A percentile compares a stretch with the other conserved stretches of the same genome.
Conservation (phyloP, 768 basidiomycete genomes). For the Hygrocybe punicea region DNA sequence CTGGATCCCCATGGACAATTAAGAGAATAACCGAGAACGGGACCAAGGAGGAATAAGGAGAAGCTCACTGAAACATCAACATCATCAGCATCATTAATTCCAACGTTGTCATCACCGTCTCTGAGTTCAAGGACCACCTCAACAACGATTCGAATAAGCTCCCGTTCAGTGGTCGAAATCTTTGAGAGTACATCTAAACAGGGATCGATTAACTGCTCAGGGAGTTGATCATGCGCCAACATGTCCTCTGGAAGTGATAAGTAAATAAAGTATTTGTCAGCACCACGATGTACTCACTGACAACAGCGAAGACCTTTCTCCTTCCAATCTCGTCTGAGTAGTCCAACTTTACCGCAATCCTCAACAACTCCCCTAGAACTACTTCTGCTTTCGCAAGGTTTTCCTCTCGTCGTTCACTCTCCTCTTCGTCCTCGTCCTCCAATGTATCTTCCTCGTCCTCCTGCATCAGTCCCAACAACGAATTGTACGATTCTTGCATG, state of each 20-base stretch:
- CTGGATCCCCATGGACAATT: too few relatives aligned
- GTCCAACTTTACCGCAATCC: constrained; percentile 78
- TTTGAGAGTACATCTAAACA: constrained; percentile 84
- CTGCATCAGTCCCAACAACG: constrained; percentile 40
- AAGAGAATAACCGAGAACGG: too few relatives aligned
- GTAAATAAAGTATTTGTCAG: background rate
- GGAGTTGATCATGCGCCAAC: constrained; percentile 79
- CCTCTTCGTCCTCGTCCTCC: constrained; percentile 41
- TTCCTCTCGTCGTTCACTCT: constrained; percentile 52
- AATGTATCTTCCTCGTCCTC: constrained; percentile 41
- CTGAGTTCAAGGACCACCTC: constrained; percentile 80
- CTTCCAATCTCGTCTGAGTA: constrained; percentile 94
- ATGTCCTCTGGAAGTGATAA: constrained; percentile 61
- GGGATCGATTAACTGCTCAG: constrained; percentile 70
- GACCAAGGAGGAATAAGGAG: too few relatives aligned
- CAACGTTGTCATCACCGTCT: constrained; percentile 28
- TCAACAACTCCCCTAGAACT: constrained; percentile 75
- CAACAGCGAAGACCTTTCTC: constrained; percentile 83
- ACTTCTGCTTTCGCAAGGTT: constrained; percentile 64
- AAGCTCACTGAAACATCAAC: too few relatives aligned
- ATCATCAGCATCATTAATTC: constrained; percentile 10
- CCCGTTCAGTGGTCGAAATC: constrained; percentile 79
- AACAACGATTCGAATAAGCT: constrained; percentile 83
- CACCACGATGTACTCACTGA: constrained; percentile 58
- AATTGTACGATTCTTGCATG: constrained; percentile 78